Evolutionary conservation across 2,329 filamentous ascomycete species (phyloP), one percentile per base, ranked within the genome.

Genomic region (Cladophialophora bantiana): DNA sequence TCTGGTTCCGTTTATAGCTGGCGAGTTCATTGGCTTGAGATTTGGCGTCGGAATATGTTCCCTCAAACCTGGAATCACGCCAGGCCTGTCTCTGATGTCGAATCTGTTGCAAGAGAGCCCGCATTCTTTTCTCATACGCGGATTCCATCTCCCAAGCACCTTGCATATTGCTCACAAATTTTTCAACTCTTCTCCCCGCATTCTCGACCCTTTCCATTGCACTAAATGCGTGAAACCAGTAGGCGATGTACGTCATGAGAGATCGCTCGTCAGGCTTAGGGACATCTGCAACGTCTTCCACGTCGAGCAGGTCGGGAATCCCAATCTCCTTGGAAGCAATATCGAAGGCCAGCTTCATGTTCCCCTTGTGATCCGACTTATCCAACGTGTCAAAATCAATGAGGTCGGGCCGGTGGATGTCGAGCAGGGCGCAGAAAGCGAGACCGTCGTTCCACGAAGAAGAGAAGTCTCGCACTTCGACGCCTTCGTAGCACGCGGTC

Each of bases 101-200:
- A 73, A 98, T 93, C 70, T 89, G 85, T 72, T 88, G 85, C 70
- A 98, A 83, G 48, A 99, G 84, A 72, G 89, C 92, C 65, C 88
- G 88, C 92, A 98, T 96, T 68, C 95, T 88, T 75, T 90, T 86
- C 83, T 99, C 95, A 77, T 94, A 99, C 35, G 91, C 92, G 76
- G 93, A 96, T 80, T 99, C 94, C 95, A 99, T 99, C 80, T 97
- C 94, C 95, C 95, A 99, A 7, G 95, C 94, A 26, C 95, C 95
- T 77, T 97, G 93, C 95, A 99, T 98, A 78, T 95, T 98, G 77
- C 92, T 93, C 73, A 99, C 92, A 75, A 99, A 99, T 80, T 99
- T 99, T 82, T 99, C 95, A 4, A 99, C 95, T 72, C 95, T 88
- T 68, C 95, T 88, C 4, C 95, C 95, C 3, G 95, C 95, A 77